A percentile compares a stretch with the other conserved stretches of the same genome.
Conservation (phyloP, 148 eudicot genomes). For the Vaccinium vitisidaea region DNA sequence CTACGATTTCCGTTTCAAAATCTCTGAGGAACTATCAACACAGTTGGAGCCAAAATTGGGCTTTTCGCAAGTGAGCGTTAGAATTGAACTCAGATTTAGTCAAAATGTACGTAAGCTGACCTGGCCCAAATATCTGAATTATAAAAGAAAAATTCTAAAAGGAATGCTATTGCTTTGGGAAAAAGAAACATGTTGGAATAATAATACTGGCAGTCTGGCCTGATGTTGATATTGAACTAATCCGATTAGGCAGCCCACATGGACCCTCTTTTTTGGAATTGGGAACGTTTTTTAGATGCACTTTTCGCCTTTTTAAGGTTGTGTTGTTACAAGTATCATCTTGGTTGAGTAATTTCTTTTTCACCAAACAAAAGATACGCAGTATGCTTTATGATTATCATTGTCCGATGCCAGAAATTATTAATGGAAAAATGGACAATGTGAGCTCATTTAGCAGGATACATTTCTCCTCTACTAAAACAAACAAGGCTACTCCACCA, state of each 20-base stretch:
- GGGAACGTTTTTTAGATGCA: neutral
- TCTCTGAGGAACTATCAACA: too few relatives aligned
- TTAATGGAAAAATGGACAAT: neutral
- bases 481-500: too few relatives aligned
- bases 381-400: neutral
- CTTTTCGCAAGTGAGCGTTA: too few relatives aligned
- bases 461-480: too few relatives aligned
- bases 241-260: neutral
- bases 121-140: too few relatives aligned
- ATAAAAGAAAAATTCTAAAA: too few relatives aligned
- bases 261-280: neutral
- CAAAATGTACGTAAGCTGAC: too few relatives aligned
- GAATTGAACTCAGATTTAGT: too few relatives aligned
- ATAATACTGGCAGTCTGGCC: neutral
- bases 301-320: neutral
- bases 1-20: too few relatives aligned
- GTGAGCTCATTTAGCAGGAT: neutral
- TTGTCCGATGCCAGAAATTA: neutral
- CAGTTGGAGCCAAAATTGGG: too few relatives aligned
- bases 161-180: conserved; percentile 1
- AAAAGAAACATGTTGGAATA: neutral
- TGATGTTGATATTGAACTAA: too few relatives aligned
- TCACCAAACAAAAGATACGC: neutral
- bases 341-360: neutral
- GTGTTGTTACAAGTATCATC: neutral